Conservation (phyloP, 768 basidiomycete species). For the Termitomyces sp. region DNA sequence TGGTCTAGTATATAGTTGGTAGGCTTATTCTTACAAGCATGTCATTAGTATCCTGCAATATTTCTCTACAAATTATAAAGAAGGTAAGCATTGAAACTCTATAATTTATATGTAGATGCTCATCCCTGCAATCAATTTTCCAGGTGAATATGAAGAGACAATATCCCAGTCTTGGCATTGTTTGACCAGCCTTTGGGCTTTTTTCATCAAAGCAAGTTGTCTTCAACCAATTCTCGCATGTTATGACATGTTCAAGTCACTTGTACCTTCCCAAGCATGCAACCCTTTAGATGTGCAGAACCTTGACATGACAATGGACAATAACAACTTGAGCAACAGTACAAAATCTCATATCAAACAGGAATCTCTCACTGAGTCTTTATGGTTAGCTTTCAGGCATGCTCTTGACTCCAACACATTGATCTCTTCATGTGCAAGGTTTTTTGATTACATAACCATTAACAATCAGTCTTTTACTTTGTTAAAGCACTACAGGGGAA, state of each 20-base stretch:
- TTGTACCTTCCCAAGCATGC: not conserved
- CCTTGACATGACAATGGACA: not conserved
- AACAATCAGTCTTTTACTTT: not conserved
- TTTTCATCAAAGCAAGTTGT: not conserved
- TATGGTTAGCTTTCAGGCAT: not conserved
- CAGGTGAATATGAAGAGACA: not conserved
- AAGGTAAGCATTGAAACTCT: not conserved
- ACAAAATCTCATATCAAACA: not conserved
- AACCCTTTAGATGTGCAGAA: not conserved
- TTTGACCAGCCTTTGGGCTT: not conserved
- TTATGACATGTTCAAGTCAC: not conserved
- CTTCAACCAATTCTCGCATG: not conserved
- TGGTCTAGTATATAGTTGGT: slow-evolving; percentile 3
- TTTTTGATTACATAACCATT: not conserved
- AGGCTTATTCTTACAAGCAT: slow-evolving; percentile 14
- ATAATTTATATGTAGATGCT: too few species aligned
- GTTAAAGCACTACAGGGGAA: not conserved
- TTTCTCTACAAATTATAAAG: not conserved
- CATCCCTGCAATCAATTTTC: too few species aligned
- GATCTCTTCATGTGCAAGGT: not conserved
- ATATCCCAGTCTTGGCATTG: not conserved
- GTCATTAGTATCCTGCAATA: slow-evolving; percentile 10
- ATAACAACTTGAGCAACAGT: not conserved
- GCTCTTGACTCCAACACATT: not conserved
- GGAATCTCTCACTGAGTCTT: not conserved